Evolutionary conservation across 768 basidiomycete genomes (phyloP).

Genomic region (Dioszegia aurantiaca): DNA sequence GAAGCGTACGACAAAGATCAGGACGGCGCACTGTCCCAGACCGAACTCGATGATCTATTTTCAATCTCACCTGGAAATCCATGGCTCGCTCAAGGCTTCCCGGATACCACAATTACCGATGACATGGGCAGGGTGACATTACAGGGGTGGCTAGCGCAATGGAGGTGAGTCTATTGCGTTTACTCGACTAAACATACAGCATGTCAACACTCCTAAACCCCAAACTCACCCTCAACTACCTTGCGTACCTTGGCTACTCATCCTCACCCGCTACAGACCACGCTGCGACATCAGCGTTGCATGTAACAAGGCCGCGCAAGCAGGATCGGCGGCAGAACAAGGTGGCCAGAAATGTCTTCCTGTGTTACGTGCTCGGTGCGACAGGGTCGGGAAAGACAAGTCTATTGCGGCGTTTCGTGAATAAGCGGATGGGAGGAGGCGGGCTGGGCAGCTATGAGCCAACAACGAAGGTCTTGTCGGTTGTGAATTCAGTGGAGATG

Average conservation of each 20-base stretch:
- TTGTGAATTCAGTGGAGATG: slow-evolving; percentile 92
- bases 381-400: slow-evolving; percentile 94
- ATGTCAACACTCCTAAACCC: slow-evolving; percentile 98
- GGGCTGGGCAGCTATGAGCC: slow-evolving; percentile 68
- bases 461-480: slow-evolving; percentile 82
- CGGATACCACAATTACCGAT: slow-evolving; percentile 81
- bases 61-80: slow-evolving; percentile 94
- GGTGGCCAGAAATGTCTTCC: slow-evolving; percentile 83
- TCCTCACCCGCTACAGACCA: slow-evolving; percentile 48
- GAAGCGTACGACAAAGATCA: slow-evolving; percentile 97
- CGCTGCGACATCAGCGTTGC: slow-evolving; percentile 69
- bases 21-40: slow-evolving; percentile 82
- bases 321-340: slow-evolving; percentile 81
- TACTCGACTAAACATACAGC: slow-evolving; percentile 55
- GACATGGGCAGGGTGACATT: slow-evolving; percentile 88
- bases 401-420: slow-evolving; percentile 76
- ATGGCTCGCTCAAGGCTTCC: slow-evolving; percentile 89
- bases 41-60: slow-evolving; percentile 83
- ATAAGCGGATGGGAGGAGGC: slow-evolving; percentile 59
- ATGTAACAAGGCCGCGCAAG: slow-evolving; percentile 78
- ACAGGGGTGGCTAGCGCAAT: slow-evolving; percentile 96
- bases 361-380: slow-evolving; percentile 90
- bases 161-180: slow-evolving; percentile 65
- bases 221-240: slow-evolving; percentile 83
- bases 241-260: slow-evolving; percentile 91